Base-by-base conservation (phyloP, 2,329 filamentous ascomycete genomes). In the Neonectria faginata region DNA sequence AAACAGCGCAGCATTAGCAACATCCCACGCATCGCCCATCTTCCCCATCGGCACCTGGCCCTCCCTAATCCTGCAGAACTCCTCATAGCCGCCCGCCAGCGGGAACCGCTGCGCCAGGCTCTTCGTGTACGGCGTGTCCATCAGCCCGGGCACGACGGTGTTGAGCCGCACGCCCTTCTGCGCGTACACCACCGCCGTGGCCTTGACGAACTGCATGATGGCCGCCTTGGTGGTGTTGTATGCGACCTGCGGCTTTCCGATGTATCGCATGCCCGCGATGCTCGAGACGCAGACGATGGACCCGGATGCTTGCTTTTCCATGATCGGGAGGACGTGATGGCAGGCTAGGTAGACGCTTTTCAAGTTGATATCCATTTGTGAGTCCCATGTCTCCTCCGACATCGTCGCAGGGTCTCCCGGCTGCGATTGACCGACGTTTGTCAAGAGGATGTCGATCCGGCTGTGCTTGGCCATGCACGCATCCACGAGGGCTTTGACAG, bases 1-100 rank as follows among this genome's bases (percentile, higher is more conserved):
- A 67, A 88, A 90, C 12, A 86, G 70, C 5, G 82, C 86, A 1
- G 86, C 81, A 73, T 86, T 82, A 0, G 86, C 85, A 5, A 89
- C 84, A 74, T 90, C 88, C 78, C 85, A 86, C 0, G 86, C 84
- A 72, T 86, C 83, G 0, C 87, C 87, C 82, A 89, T 88, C 36
- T 76, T 79, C 0, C 86, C 86, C 79, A 86, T 85, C 0, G 88
- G 88, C 1, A 89, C 86, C 70, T 89, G 86, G 7, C 75, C 76
- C 57, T 88, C 81, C 64, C 88, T 82, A 66, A 83, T 82, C 62
- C 78, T 78, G 56, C 82, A 77, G 65, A 87, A 88, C 50, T 80
- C 83, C 33, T 83, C 83, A 54, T 84, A 81, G 25, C 82, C 80
- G 0, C 79, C 83, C 0, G 64, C 56, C n/a, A 41, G 78, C 74